Conservation (phyloP, 176 grass and related monocot species). For the Hordeum marinum region DNA sequence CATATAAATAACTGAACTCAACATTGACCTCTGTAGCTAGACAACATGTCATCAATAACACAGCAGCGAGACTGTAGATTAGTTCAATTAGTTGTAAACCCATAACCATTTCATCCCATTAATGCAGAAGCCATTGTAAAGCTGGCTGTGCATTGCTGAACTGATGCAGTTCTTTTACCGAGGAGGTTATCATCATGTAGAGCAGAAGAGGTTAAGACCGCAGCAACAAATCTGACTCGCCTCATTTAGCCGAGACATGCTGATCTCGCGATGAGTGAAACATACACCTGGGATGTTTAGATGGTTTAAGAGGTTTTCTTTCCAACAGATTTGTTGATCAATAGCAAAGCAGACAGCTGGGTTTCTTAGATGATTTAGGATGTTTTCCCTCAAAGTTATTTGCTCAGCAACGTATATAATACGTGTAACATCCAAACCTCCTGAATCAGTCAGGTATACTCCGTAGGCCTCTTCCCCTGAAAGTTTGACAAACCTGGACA, state of each 20-base stretch:
- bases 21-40: not conserved
- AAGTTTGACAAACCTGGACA: not conserved
- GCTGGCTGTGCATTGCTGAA: not conserved
- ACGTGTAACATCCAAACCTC: not conserved
- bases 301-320: slow-evolving; percentile 54
- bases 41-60: not conserved
- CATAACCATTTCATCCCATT: not conserved
- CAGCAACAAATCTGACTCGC: slow-evolving; percentile 25
- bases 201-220: slow-evolving; percentile 12
- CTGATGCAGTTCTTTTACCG: not conserved
- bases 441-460: not conserved
- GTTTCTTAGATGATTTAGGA: not conserved
- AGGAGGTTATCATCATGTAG: not conserved
- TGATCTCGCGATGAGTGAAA: slow-evolving; percentile 74
- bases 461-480: not conserved
- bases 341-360: not conserved
- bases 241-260: slow-evolving; percentile 69
- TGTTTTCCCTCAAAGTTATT: not conserved
- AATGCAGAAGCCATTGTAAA: not conserved
- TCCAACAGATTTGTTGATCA: slow-evolving; percentile 47
- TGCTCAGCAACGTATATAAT: not conserved
- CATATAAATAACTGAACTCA: not conserved
- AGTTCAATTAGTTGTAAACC: not conserved
- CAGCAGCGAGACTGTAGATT: not conserved
- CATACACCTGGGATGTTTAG: slow-evolving; percentile 61